Percentiles rank a stretch among this genome's conserved stretches.
These are phyloP conservation scores for Phanerodontia chrysosporium DNA, from an alignment of 768 basidiomycete species.

Conservation along the genomic window DNA sequence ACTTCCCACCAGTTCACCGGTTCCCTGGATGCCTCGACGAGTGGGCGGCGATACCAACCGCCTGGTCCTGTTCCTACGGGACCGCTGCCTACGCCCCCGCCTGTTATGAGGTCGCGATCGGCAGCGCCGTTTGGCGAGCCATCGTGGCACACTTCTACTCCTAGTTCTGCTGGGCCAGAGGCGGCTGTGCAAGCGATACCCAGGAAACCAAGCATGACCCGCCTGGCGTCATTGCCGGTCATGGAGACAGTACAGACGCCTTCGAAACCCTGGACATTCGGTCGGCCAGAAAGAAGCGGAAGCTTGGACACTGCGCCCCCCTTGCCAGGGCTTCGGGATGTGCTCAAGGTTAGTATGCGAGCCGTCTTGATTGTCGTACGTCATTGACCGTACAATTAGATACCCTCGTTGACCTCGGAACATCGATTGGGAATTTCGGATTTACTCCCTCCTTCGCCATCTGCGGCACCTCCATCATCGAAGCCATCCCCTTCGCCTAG, in stretches of 20 bases:
- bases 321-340: constrained; percentile 65
- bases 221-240: constrained; percentile 52
- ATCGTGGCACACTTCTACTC: not conserved
- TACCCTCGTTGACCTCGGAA: constrained; percentile 64
- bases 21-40: constrained; percentile 45
- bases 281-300: constrained; percentile 42
- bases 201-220: constrained; percentile 37
- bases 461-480: constrained; percentile 31
- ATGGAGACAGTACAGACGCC: constrained; percentile 40
- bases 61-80: constrained; percentile 30
- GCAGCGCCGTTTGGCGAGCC: constrained; percentile 25
- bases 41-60: constrained; percentile 20
- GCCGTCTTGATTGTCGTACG: not conserved
- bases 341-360: constrained; percentile 51
- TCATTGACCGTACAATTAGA: constrained; percentile 34
- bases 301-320: constrained; percentile 30
- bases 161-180: constrained; percentile 14
- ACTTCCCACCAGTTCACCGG: constrained; percentile 51
- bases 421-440: constrained; percentile 67
- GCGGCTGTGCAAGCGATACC: constrained; percentile 10
- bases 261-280: constrained; percentile 40
- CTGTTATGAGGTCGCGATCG: constrained; percentile 31
- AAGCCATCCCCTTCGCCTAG: constrained; percentile 37
- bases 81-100: constrained; percentile 25
- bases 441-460: constrained; percentile 72